Conservation (phyloP, 805 yeast species). For the Hanseniaspora jakobsenii region DNA sequence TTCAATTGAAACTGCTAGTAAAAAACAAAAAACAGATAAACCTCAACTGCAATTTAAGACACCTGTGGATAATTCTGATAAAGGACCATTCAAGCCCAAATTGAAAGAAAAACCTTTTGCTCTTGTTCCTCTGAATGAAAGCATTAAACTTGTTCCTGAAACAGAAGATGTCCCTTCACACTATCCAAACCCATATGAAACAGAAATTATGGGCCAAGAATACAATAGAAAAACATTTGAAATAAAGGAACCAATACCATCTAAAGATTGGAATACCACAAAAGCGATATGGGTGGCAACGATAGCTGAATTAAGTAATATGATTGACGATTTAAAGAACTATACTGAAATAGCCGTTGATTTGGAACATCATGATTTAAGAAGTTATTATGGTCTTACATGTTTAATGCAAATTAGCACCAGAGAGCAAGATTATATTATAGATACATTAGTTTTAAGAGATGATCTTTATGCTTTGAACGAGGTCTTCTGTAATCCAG, state of each 20-base stretch:
- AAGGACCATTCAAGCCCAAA: conserved; percentile 65
- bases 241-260: conserved; percentile 37
- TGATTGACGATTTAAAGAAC: conserved; percentile 43
- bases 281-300: conserved; percentile 64
- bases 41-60: conserved; percentile 56
- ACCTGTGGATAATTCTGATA: conserved; percentile 56
- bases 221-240: conserved; percentile 52
- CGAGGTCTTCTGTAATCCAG: conserved; percentile 67
- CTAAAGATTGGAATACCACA: conserved; percentile 53
- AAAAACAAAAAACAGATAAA: conserved; percentile 30
- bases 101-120: conserved; percentile 64
- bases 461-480: conserved; percentile 60
- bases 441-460: conserved; percentile 73
- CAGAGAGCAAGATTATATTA: conserved; percentile 67
- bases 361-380: conserved; percentile 87
- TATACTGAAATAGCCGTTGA: conserved; percentile 74
- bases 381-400: conserved; percentile 82
- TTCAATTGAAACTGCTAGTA: conserved; percentile 12
- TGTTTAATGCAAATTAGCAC: conserved; percentile 88
- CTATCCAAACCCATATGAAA: conserved; percentile 67
- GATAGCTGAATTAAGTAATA: conserved; percentile 36
- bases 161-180: conserved; percentile 41
- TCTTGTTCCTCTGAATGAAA: conserved; percentile 42
- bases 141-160: conserved; percentile 31
- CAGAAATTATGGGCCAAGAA: conserved; percentile 57